Evolutionary conservation across 345 rosid genomes (phyloP).

Genomic region (Laguncularia racemosa): DNA sequence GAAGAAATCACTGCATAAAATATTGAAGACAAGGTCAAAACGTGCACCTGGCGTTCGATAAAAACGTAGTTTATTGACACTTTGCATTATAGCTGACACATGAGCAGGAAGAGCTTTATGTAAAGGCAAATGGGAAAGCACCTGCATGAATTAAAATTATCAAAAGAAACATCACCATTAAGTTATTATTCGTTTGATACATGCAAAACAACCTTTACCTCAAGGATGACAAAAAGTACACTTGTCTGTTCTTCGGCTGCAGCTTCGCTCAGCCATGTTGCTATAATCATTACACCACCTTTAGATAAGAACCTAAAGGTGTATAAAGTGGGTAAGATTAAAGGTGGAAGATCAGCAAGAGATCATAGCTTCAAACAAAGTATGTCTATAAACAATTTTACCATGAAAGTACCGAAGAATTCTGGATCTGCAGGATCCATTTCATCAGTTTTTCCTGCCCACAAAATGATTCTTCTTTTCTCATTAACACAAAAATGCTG

Average conservation of each 20-base stretch:
- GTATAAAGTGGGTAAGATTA: conserved; percentile 9
- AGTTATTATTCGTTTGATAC: conserved; percentile 6
- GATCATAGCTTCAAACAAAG: neutral
- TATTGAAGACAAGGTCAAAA: conserved; percentile 9
- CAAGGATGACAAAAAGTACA: conserved; percentile 55
- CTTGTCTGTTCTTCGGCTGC: conserved; percentile 87
- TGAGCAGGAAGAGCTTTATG: conserved; percentile 86
- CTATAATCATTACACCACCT: conserved; percentile 92
- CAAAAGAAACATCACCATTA: too few species aligned
- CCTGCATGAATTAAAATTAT: conserved; percentile 33
- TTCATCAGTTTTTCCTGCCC: conserved; percentile 94
- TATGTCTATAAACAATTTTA: conserved; percentile 12
- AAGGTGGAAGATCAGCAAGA: conserved; percentile 1
- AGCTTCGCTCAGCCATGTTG: conserved; percentile 91
- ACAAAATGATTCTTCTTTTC: conserved; percentile 79
- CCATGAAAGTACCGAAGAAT: conserved; percentile 69
- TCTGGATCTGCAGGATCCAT: conserved; percentile 83
- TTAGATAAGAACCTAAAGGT: conserved; percentile 69
- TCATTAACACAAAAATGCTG: conserved; percentile 55
- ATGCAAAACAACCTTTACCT: conserved; percentile 27
- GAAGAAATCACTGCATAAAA: too few species aligned
- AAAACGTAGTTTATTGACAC: conserved; percentile 75
- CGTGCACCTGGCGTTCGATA: conserved; percentile 79
- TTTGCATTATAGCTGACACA: conserved; percentile 86
- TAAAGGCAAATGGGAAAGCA: conserved; percentile 78